These are phyloP conservation scores for Curvularia eragrostidis DNA, from an alignment of 2,329 filamentous ascomycete genomes.

Conservation along the genomic window DNA sequence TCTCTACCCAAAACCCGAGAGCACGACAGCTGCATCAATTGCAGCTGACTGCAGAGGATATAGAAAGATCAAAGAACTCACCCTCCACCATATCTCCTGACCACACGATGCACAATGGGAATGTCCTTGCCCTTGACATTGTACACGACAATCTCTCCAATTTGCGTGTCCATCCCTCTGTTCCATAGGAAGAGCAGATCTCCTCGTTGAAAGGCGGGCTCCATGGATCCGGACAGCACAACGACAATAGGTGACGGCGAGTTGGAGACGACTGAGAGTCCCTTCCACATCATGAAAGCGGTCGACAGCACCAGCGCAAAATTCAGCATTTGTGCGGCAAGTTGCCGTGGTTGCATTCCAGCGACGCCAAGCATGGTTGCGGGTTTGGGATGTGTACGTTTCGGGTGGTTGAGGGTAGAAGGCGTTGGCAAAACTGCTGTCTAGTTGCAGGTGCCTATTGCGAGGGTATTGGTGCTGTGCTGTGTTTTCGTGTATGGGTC, in stretches of 20 bases:
- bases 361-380: conserved; percentile 57
- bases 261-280: conserved; percentile 78
- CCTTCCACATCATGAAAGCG: conserved; percentile 93
- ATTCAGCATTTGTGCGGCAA: conserved; percentile 82
- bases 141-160: conserved; percentile 78
- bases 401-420: neutral
- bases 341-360: conserved; percentile 76
- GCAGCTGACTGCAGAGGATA: neutral
- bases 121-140: conserved; percentile 95
- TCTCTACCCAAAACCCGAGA: neutral
- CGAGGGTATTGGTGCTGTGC: neutral
- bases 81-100: conserved; percentile 71
- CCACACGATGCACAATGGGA: conserved; percentile 92
- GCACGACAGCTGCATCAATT: neutral
- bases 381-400: conserved; percentile 1
- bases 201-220: conserved; percentile 80
- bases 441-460: neutral
- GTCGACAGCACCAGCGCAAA: conserved; percentile 89
- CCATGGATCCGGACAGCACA: conserved; percentile 84
- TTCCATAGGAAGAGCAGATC: conserved; percentile 82
- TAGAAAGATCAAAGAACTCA: conserved; percentile 45
- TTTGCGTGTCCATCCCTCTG: conserved; percentile 66
- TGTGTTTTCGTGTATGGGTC: neutral
- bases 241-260: conserved; percentile 74
- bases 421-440: neutral